Conservation (phyloP, 768 basidiomycete genomes). For the Auricularia heimuer region DNA sequence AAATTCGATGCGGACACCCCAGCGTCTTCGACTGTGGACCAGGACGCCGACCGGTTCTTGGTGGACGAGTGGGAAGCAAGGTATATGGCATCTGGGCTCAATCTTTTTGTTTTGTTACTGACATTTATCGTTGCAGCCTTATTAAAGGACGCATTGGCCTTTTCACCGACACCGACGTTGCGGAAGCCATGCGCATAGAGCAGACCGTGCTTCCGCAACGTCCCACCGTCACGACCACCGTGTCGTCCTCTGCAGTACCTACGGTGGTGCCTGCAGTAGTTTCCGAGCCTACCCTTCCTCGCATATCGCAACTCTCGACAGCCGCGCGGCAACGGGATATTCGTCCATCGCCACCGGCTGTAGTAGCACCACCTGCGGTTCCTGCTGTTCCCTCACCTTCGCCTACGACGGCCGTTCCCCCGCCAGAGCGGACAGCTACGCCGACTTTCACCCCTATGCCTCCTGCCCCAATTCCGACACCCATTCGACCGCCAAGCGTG, state of each 20-base stretch:
- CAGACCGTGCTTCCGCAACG: neutral
- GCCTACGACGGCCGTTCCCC: neutral
- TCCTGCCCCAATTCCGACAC: neutral
- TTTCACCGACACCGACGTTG: too few species aligned
- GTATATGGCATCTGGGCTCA: constrained; percentile 18
- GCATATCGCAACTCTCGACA: too few species aligned
- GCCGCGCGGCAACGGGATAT: neutral
- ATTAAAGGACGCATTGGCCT: neutral
- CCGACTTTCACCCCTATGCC: neutral
- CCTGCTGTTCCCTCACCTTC: neutral
- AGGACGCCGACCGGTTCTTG: constrained; percentile 60
- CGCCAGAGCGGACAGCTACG: neutral
- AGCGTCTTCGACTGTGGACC: constrained; percentile 45
- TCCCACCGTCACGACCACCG: neutral
- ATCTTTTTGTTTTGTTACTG: constrained; percentile 3
- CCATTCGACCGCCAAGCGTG: neutral
- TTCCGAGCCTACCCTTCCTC: neutral
- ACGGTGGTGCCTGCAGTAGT: neutral
- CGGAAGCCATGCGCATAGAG: neutral
- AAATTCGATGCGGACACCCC: constrained; percentile 57
- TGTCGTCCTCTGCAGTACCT: neutral
- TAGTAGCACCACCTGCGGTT: neutral
- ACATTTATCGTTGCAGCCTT: neutral
- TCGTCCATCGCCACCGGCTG: neutral
- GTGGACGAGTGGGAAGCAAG: constrained; percentile 60